Evolutionary conservation across 768 basidiomycete genomes (phyloP).

Genomic region (Lentinula edodes): DNA sequence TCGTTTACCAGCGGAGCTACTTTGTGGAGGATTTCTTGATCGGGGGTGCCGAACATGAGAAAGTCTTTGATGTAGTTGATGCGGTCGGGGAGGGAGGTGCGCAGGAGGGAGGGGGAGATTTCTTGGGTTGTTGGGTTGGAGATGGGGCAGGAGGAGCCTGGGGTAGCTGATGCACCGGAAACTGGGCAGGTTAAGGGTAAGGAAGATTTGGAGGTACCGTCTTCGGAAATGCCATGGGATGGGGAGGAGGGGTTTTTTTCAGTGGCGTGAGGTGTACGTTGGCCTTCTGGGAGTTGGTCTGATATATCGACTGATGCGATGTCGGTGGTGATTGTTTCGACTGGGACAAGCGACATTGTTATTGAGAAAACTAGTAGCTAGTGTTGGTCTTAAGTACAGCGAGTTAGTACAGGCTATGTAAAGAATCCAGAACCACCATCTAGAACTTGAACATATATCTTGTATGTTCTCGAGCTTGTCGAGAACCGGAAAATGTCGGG

Average conservation of each 20-base stretch:
- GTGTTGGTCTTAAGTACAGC: no score
- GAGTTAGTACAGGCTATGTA: no score
- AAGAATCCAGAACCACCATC: no score
- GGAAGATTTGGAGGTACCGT: conserved; percentile 16
- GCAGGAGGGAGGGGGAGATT: not conserved
- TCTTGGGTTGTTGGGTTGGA: conserved; percentile 2
- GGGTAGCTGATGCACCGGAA: not conserved
- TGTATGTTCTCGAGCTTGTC: no score
- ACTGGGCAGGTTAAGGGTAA: not conserved
- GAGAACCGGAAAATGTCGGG: no score
- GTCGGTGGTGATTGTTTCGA: not conserved
- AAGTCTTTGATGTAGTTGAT: conserved; percentile 41
- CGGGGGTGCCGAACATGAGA: conserved; percentile 34
- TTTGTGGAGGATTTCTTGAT: conserved; percentile 35
- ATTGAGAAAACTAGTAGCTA: no score
- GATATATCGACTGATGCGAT: not conserved
- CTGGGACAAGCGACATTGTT: not conserved
- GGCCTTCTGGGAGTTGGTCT: not conserved
- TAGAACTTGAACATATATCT: no score
- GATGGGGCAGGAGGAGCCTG: not conserved
- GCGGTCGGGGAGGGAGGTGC: conserved; percentile 23
- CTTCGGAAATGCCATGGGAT: no score
- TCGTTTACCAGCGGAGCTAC: conserved; percentile 35
- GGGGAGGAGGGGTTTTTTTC: not conserved
- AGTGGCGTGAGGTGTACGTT: not conserved